Conservation (phyloP, 2,329 filamentous ascomycete species). For the Grosmannia huntii region DNA sequence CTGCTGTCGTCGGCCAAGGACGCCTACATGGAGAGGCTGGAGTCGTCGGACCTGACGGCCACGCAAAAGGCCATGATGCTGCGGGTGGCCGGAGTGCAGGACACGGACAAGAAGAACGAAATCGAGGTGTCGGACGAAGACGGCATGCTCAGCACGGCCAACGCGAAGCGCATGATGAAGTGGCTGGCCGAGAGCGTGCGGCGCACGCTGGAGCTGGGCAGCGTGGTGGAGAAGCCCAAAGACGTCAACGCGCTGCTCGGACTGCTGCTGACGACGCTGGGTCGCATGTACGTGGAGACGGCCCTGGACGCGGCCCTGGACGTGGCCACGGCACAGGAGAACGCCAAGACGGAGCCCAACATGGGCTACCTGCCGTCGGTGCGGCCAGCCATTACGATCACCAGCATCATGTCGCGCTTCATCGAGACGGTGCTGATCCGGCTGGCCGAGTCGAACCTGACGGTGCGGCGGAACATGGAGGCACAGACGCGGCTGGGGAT, state of each 20-base stretch:
- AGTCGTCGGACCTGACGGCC: conserved; percentile 74
- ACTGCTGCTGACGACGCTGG: conserved; percentile 76
- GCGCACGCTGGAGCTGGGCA: conserved; percentile 78
- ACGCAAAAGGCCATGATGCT: conserved; percentile 88
- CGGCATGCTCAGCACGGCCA: conserved; percentile 66
- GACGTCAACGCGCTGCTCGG: conserved; percentile 79
- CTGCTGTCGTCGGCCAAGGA: conserved; percentile 79
- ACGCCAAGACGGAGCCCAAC: conserved; percentile 72
- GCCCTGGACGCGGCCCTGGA: conserved; percentile 59
- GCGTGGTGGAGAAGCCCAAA: conserved; percentile 79
- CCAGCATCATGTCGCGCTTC: conserved; percentile 86
- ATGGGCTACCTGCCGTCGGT: conserved; percentile 69
- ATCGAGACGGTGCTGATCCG: conserved; percentile 83
- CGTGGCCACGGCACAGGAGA: conserved; percentile 63
- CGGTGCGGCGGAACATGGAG: conserved; percentile 79
- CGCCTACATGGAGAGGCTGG: conserved; percentile 77
- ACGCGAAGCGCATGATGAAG: conserved; percentile 94
- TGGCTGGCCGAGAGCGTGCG: conserved; percentile 95
- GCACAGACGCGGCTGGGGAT: conserved; percentile 64
- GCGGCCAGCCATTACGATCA: conserved; percentile 72
- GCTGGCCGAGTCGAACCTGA: conserved; percentile 78
- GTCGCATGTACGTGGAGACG: conserved; percentile 64
- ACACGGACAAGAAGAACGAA: conserved; percentile 66
- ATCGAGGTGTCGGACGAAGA: conserved; percentile 88
- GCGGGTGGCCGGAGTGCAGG: conserved; percentile 72